phyloP scores from a whole-genome alignment of 495 filamentous ascomycete genomes.

The Tirmania nivea region DNA sequence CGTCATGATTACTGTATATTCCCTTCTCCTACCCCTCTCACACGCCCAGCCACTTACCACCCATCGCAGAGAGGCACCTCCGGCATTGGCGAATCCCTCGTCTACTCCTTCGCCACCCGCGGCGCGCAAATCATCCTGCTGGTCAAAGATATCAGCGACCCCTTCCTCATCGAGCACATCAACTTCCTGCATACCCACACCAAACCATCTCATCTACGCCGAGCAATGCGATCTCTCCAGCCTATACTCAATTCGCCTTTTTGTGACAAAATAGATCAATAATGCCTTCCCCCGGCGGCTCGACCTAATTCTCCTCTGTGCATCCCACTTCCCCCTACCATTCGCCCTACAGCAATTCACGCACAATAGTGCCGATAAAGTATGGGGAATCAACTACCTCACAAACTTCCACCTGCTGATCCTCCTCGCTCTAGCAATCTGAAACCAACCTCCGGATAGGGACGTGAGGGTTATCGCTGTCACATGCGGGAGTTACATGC shows the following conservation, averaged over 20 bases:
- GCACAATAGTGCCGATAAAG: conserved; percentile 59
- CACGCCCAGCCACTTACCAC: conserved; percentile 8
- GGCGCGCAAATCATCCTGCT: conserved; percentile 86
- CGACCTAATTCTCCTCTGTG: conserved; percentile 81
- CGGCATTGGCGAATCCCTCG: conserved; percentile 64
- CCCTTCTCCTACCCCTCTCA: not conserved
- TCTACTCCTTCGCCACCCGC: conserved; percentile 48
- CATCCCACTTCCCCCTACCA: conserved; percentile 45
- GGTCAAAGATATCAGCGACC: conserved; percentile 57
- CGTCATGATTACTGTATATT: conserved; percentile 69
- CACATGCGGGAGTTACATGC: conserved; percentile 64
- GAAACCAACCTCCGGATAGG: conserved; percentile 76
- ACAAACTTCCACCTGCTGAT: conserved; percentile 86
- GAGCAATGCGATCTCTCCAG: conserved; percentile 81
- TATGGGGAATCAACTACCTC: conserved; percentile 88
- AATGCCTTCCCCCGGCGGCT: conserved; percentile 78
- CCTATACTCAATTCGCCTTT: conserved; percentile 67
- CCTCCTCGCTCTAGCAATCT: conserved; percentile 68
- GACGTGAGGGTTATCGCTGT: conserved; percentile 76
- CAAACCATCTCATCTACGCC: conserved; percentile 76
- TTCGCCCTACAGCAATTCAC: conserved; percentile 33
- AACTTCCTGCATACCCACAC: conserved; percentile 61
- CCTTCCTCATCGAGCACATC: conserved; percentile 81
- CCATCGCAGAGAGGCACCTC: conserved; percentile 63
- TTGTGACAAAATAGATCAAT: conserved; percentile 98